phyloP scores from a whole-genome alignment of 1,284 basidiomycete species.

The Sporisorium exsertum region DNA sequence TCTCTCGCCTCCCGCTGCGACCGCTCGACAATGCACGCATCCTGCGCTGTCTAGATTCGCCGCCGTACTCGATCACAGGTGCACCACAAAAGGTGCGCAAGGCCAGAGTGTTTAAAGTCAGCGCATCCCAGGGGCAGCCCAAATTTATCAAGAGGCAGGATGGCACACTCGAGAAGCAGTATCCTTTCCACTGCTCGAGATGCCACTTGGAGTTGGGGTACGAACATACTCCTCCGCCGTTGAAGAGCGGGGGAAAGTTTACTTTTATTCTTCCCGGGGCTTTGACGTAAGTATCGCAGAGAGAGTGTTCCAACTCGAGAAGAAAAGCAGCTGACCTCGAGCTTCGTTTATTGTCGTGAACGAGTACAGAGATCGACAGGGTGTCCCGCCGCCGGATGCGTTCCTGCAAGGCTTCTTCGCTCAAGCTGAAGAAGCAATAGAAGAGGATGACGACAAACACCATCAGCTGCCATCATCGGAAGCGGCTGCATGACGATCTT shows the following conservation, averaged over 20 bases:
- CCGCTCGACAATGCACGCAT: constrained; percentile 58
- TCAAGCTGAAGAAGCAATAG: neutral
- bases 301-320: too few relatives aligned
- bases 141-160: constrained; percentile 53
- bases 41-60: constrained; percentile 55
- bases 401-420: constrained; percentile 31
- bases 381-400: constrained; percentile 41
- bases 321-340: constrained; percentile 14
- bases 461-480: neutral
- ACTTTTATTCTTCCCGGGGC: constrained; percentile 61
- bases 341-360: neutral
- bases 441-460: neutral
- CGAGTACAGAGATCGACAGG: constrained; percentile 49
- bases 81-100: constrained; percentile 30
- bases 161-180: constrained; percentile 57
- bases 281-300: constrained; percentile 50
- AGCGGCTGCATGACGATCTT: neutral
- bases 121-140: constrained; percentile 47
- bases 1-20: constrained; percentile 44
- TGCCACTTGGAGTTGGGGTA: constrained; percentile 64
- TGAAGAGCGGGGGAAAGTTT: constrained; percentile 64
- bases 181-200: constrained; percentile 56
- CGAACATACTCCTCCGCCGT: constrained; percentile 62
- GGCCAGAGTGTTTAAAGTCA: constrained; percentile 60
- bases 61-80: constrained; percentile 37